phyloP scores from a whole-genome alignment of 768 basidiomycete genomes.

The Leccinum obscurum region DNA sequence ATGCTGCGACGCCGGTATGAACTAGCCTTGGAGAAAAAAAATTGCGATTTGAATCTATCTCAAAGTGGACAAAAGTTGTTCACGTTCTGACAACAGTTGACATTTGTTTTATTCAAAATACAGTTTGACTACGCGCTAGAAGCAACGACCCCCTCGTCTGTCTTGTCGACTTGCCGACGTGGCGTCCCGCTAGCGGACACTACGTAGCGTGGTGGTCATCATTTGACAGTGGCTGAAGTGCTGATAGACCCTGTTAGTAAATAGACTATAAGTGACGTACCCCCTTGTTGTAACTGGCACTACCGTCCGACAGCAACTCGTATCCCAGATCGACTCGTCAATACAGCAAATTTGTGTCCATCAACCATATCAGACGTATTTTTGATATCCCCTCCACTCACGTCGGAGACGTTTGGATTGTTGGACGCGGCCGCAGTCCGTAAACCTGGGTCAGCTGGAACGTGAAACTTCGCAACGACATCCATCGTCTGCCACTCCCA shows the following conservation, averaged over 20 bases:
- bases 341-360: neutral
- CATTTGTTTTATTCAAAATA: neutral
- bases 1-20: neutral
- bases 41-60: neutral
- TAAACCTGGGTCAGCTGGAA: neutral
- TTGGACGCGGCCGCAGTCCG: neutral
- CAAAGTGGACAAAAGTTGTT: neutral
- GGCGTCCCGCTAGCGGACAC: neutral
- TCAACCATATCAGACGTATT: constrained; percentile 5
- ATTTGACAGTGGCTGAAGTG: neutral
- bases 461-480: constrained; percentile 19
- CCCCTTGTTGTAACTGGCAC: neutral
- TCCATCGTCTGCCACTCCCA: constrained; percentile 1
- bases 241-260: neutral
- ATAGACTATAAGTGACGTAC: too few species aligned
- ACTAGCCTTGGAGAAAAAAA: neutral
- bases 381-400: neutral
- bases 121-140: neutral
- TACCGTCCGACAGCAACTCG: neutral
- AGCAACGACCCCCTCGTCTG: neutral
- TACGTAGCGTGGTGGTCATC: neutral
- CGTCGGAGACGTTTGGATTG: constrained; percentile 8
- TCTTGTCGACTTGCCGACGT: neutral
- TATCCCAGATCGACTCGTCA: neutral
- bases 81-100: neutral